Evolutionary conservation across 257 asterid genomes (phyloP).

Genomic region (Nicotiana tabacum): DNA sequence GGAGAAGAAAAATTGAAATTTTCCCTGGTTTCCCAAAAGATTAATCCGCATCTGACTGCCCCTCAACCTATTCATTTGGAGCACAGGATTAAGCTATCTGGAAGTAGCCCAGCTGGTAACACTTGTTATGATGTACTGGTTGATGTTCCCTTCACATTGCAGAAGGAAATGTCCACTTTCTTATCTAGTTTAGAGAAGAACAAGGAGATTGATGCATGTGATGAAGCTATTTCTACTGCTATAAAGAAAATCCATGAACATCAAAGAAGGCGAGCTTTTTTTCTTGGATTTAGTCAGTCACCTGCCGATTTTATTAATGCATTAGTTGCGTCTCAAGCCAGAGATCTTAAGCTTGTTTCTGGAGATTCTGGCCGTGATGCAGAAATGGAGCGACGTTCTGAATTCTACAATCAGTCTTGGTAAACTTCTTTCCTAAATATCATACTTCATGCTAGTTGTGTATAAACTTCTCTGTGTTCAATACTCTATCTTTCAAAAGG

Average conservation of each 20-base stretch:
- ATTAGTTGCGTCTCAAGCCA: slow-evolving; percentile 73
- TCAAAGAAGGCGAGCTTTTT: slow-evolving; percentile 60
- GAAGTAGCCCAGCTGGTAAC: slow-evolving; percentile 61
- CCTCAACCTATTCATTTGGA: slow-evolving; percentile 88
- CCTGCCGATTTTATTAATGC: slow-evolving; percentile 82
- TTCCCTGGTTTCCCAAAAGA: slow-evolving; percentile 60
- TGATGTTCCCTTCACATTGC: slow-evolving; percentile 56
- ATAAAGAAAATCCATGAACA: slow-evolving; percentile 66
- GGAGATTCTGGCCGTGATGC: slow-evolving; percentile 50
- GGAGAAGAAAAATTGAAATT: slow-evolving; percentile 91
- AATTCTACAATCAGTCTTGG: slow-evolving; percentile 83
- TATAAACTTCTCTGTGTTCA: neutral
- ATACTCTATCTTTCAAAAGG: neutral
- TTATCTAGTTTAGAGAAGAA: slow-evolving; percentile 46
- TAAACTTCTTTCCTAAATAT: slow-evolving; percentile 21
- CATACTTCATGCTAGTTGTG: neutral
- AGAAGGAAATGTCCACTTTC: slow-evolving; percentile 48
- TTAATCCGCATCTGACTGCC: slow-evolving; percentile 55
- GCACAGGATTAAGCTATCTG: slow-evolving; percentile 81
- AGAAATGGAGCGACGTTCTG: slow-evolving; percentile 71
- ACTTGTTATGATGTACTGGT: slow-evolving; percentile 79
- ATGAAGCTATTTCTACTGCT: slow-evolving; percentile 62
- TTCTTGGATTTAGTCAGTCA: slow-evolving; percentile 87
- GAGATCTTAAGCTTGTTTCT: slow-evolving; percentile 72
- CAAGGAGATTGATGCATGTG: slow-evolving; percentile 57